Conservation (phyloP, 2,329 filamentous ascomycete genomes). For the Penicillium sp. region DNA sequence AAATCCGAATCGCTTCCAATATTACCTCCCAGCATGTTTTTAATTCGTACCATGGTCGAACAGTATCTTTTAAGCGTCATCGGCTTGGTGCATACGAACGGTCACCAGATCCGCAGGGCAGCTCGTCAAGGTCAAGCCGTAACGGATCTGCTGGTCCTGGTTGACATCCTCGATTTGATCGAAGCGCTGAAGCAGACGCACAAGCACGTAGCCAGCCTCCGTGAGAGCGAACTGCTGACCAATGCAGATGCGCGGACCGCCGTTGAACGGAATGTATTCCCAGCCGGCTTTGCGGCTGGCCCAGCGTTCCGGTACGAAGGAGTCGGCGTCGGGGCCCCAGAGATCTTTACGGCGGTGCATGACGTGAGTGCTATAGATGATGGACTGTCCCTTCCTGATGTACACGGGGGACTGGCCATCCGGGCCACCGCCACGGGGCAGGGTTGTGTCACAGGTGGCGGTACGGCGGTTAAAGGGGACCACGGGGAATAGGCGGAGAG, state of each 20-base stretch:
- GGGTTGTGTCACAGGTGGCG: constrained; percentile 40
- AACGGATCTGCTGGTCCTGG: constrained; percentile 18
- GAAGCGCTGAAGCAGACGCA: constrained; percentile 68
- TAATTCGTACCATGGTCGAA: neutral
- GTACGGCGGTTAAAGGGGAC: constrained; percentile 46
- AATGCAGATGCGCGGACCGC: constrained; percentile 68
- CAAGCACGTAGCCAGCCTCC: constrained; percentile 63
- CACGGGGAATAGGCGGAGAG: constrained; percentile 44
- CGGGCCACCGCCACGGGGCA: constrained; percentile 56
- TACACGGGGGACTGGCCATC: constrained; percentile 58
- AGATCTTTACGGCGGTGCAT: constrained; percentile 65
- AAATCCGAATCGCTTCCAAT: neutral
- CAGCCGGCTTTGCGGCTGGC: constrained; percentile 59
- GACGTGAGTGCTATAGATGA: constrained; percentile 63
- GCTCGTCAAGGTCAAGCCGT: constrained; percentile 24
- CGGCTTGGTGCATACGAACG: constrained; percentile 30
- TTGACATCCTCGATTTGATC: constrained; percentile 51
- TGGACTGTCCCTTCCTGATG: constrained; percentile 60
- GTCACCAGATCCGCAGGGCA: constrained; percentile 28
- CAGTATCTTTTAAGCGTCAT: constrained; percentile 8
- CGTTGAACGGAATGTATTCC: constrained; percentile 72
- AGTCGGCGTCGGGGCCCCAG: constrained; percentile 45
- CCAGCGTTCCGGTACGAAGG: constrained; percentile 67
- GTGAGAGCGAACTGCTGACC: constrained; percentile 78
- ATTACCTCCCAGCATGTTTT: neutral